Percentiles rank a stretch among this genome's conserved stretches.
Evolutionary conservation across 2,329 filamentous ascomycete species (phyloP).

Genomic region (Zasmidium angulare): DNA sequence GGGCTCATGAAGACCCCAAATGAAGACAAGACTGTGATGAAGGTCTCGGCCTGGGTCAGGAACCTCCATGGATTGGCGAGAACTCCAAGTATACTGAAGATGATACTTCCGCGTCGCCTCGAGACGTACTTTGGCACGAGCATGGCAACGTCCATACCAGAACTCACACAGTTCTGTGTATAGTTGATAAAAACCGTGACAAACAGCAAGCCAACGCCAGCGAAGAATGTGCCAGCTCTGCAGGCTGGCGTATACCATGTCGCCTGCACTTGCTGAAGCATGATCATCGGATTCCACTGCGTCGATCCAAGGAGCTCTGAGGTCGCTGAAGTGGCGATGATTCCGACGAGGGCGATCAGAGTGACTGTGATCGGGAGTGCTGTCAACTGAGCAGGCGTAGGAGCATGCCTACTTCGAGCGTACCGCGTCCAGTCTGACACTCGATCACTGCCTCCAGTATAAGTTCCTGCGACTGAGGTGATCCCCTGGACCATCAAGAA

Average conservation of each 20-base stretch:
- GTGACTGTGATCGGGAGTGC: constrained; percentile 1
- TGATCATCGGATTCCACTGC: constrained; percentile 26
- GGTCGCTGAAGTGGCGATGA: constrained; percentile 21
- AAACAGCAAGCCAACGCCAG: constrained; percentile 28
- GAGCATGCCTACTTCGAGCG: background rate
- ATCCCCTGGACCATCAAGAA: constrained; percentile 4
- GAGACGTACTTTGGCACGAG: constrained; percentile 24
- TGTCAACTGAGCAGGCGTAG: background rate
- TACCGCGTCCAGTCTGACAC: constrained; percentile 8
- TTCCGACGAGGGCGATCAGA: background rate
- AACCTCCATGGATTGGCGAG: constrained; percentile 28
- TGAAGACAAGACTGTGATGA: constrained; percentile 30
- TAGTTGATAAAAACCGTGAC: constrained; percentile 27
- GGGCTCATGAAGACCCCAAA: constrained; percentile 33
- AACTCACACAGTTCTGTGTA: constrained; percentile 28
- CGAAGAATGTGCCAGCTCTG: constrained; percentile 32
- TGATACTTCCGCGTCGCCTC: constrained; percentile 24
- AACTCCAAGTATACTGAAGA: constrained; percentile 26
- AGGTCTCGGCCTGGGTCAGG: constrained; percentile 23
- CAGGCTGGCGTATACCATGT: constrained; percentile 20
- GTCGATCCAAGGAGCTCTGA: constrained; percentile 19
- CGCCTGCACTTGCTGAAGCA: constrained; percentile 20
- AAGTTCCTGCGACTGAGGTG: constrained; percentile 1
- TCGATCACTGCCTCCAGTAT: constrained; percentile 1
- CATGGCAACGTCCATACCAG: constrained; percentile 32